Percentiles rank a stretch among this genome's conserved stretches.
Conservation (phyloP, 331 rosid genomes). For the Acacia pycnantha region DNA sequence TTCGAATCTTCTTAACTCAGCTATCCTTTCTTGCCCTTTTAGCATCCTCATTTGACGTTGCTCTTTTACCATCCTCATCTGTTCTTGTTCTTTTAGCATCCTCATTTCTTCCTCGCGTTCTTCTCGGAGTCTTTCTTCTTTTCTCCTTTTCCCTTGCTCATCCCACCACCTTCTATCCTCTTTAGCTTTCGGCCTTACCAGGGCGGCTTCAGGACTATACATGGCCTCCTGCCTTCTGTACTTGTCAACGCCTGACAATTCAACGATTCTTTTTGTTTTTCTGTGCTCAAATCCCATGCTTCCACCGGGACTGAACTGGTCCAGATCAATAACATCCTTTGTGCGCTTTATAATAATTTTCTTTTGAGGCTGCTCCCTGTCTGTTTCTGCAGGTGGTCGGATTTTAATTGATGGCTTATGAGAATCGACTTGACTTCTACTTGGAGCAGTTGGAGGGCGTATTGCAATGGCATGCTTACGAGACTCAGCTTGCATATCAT, state of each 20-base stretch:
- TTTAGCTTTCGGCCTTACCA: slow-evolving; percentile 53
- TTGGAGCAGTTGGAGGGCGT: slow-evolving; percentile 70
- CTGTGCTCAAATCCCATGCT: slow-evolving; percentile 55
- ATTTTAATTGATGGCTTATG: slow-evolving; percentile 53
- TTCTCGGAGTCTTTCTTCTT: slow-evolving; percentile 60
- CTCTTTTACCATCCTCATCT: slow-evolving; percentile 64
- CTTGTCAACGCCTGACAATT: slow-evolving; percentile 68
- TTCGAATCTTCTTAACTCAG: slow-evolving; percentile 65
- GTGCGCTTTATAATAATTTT: slow-evolving; percentile 75
- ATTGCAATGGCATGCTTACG: slow-evolving; percentile 60
- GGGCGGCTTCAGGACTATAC: slow-evolving; percentile 40
- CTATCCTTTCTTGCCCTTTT: slow-evolving; percentile 71
- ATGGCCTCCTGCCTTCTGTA: slow-evolving; percentile 54
- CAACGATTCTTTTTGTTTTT: slow-evolving; percentile 86
- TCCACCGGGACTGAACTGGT: slow-evolving; percentile 67
- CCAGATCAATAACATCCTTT: slow-evolving; percentile 70
- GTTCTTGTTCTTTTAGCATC: slow-evolving; percentile 33
- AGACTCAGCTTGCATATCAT: slow-evolving; percentile 58
- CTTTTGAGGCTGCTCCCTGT: slow-evolving; percentile 71
- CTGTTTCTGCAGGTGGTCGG: slow-evolving; percentile 50
- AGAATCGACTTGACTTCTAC: slow-evolving; percentile 52
- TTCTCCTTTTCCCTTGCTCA: slow-evolving; percentile 71
- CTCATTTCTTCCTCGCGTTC: slow-evolving; percentile 69
- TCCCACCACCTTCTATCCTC: slow-evolving; percentile 74
- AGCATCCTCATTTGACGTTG: slow-evolving; percentile 54